A percentile compares a stretch with the other conserved stretches of the same genome.
Conservation (phyloP, 2,329 filamentous ascomycete species). For the Eurotiales sp. region DNA sequence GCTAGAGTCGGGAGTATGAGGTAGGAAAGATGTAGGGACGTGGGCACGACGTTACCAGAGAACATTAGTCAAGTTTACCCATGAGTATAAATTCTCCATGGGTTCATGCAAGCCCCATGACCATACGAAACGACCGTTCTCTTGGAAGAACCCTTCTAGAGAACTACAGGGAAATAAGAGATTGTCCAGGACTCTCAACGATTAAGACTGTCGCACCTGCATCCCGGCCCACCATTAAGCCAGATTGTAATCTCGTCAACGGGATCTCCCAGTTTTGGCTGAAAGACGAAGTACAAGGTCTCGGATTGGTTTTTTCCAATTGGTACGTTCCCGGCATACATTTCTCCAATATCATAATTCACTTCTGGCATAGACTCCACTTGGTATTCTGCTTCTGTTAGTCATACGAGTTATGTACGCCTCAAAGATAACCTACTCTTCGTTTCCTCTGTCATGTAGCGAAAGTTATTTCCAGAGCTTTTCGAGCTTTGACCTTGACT, state of each 20-base stretch:
- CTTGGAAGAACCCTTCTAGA: constrained; percentile 66
- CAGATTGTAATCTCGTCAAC: constrained; percentile 42
- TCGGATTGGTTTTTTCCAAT: constrained; percentile 45
- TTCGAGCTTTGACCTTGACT: no score
- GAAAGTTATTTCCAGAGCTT: no score
- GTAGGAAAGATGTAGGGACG: no score
- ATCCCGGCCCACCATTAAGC: constrained; percentile 54
- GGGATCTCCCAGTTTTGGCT: constrained; percentile 41
- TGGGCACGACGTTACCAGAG: constrained; percentile 49
- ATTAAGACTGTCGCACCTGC: constrained; percentile 16
- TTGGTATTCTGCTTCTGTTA: constrained; percentile 52
- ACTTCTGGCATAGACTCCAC: constrained; percentile 67
- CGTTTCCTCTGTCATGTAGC: no score
- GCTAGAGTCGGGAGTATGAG: no score
- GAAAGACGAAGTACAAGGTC: constrained; percentile 48
- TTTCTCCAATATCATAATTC: constrained; percentile 60
- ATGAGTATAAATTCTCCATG: constrained; percentile 63
- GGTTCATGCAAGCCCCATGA: constrained; percentile 65
- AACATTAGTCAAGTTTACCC: constrained; percentile 71
- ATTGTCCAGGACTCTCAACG: no score
- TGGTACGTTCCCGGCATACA: constrained; percentile 49
- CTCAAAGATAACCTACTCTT: no score
- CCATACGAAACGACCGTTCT: constrained; percentile 72
- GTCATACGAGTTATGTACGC: no score
- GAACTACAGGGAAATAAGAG: constrained; percentile 41